Base-by-base conservation (phyloP, 2,329 filamentous ascomycete genomes). In the Colletotrichum sp. region DNA sequence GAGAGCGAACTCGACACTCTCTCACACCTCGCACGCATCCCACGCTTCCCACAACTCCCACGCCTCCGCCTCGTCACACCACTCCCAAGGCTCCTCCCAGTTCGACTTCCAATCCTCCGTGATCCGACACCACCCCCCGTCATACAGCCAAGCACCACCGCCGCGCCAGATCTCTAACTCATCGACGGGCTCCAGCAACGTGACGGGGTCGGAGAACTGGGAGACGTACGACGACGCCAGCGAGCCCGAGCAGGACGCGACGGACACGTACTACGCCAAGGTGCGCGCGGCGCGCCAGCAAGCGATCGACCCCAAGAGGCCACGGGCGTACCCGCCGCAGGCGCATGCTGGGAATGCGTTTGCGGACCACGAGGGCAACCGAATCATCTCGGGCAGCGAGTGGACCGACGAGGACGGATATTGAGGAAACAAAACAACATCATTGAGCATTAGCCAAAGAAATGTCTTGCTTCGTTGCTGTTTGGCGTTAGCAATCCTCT, bases 131-230 rank as follows among this genome's bases (percentile, higher is more conserved):
- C 84, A 83, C 71, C 84, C 84, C 24, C 77, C 81, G 7, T 79
- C 80, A n/a, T 89, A 88, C 75, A 82, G 85, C 16, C 85, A 86
- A 36, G 86, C 85, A 18, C 84, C 83, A 13, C 84, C 88, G 3
- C 88, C 87, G 2, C 89, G 95, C 64, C 94, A 96, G 80, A 93
- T 94, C 18, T 95, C 93, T 8, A 92, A 92, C 79, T 93, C 93
- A 1, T 96, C 94, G 55, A 92, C 92, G 78, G 92, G 93, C 0
- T 96, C 95, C n/a, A 95, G 94, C 2, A 90, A 89, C 26, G 89
- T 94, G 30, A 95, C 94, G 7, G 95, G 95, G 2, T 98, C 95
- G 5, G 96, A 99, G 85, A 99, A 99, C 83, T 99, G 96, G 96
- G 96, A 99, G 85, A 98, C 96, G 12, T 99, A 97, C 80, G 96